Percentiles rank a stretch among this genome's conserved stretches.
These are phyloP conservation scores for Epithele typhae DNA, from an alignment of 768 basidiomycete genomes.

Conservation along the genomic window DNA sequence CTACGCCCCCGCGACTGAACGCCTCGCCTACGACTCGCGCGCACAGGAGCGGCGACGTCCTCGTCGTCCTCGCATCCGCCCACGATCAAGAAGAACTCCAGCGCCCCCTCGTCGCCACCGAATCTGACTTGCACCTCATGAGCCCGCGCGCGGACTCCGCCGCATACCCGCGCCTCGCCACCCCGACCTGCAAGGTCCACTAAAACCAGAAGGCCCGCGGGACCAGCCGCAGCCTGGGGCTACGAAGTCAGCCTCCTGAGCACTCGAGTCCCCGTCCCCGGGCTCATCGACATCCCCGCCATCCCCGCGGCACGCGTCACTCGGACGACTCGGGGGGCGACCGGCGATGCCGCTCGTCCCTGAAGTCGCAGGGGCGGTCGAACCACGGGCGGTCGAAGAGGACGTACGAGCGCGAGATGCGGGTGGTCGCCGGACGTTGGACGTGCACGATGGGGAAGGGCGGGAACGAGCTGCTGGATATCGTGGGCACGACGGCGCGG, in stretches of 20 bases:
- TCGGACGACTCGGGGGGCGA: slow-evolving; percentile 5
- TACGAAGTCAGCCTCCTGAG: slow-evolving; percentile 32
- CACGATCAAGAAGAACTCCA: too few relatives aligned
- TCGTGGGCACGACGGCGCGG: slow-evolving; percentile 20
- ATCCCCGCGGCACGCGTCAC: slow-evolving; percentile 15
- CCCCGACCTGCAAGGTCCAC: slow-evolving; percentile 16
- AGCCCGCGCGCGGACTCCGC: too few relatives aligned
- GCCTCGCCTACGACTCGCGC: too few relatives aligned
- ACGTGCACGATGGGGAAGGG: slow-evolving; percentile 36
- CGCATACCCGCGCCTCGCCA: not conserved
- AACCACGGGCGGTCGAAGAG: slow-evolving; percentile 29
- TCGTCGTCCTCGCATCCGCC: too few relatives aligned
- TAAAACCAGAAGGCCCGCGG: slow-evolving; percentile 5
- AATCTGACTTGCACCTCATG: slow-evolving; percentile 13
- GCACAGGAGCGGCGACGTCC: too few relatives aligned
- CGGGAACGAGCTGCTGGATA: slow-evolving; percentile 35
- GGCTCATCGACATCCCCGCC: slow-evolving; percentile 24
- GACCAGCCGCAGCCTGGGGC: not conserved
- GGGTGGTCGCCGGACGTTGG: too few relatives aligned
- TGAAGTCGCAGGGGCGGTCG: slow-evolving; percentile 31
- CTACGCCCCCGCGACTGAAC: too few relatives aligned
- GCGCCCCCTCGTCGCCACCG: slow-evolving; percentile 5
- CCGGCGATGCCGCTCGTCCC: slow-evolving; percentile 27
- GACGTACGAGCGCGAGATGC: slow-evolving; percentile 32
- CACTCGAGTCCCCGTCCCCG: too few relatives aligned